Evolutionary conservation across 768 basidiomycete species (phyloP).

Genomic region (Candolleomyces aberdarensis): DNA sequence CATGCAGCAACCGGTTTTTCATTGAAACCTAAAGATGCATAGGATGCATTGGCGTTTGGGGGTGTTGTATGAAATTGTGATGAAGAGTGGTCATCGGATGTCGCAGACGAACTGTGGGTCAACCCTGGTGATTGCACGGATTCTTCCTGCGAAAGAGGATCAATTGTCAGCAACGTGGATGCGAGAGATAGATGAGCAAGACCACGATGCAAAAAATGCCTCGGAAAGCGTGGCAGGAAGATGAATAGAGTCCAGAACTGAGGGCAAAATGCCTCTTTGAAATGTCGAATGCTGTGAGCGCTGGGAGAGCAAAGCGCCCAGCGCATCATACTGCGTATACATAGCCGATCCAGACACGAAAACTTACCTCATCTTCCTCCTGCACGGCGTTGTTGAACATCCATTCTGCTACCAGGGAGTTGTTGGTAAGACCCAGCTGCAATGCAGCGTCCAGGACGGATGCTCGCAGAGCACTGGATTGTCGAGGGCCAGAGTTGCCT

Average conservation of each 20-base stretch:
- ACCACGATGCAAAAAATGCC: neutral
- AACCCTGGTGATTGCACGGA: constrained; percentile 25
- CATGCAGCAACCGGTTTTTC: constrained; percentile 2
- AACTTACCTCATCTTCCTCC: constrained; percentile 45
- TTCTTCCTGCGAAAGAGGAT: constrained; percentile 12
- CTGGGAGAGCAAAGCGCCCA: neutral
- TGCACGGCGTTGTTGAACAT: constrained; percentile 67
- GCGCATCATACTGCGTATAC: neutral
- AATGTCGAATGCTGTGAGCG: neutral
- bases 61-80: constrained; percentile 15
- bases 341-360: neutral
- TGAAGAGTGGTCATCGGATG: constrained; percentile 26
- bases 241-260: neutral
- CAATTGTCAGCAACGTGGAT: constrained; percentile 1
- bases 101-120: constrained; percentile 31
- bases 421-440: constrained; percentile 60
- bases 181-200: neutral
- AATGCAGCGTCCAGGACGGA: constrained; percentile 75
- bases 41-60: constrained; percentile 1
- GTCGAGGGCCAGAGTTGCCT: constrained; percentile 27
- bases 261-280: neutral
- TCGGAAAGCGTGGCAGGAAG: neutral
- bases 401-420: constrained; percentile 62
- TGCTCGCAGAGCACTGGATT: constrained; percentile 61
- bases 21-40: neutral